These are phyloP conservation scores for Melaleuca alternifolia DNA, from an alignment of 345 rosid species.

Conservation along the genomic window DNA sequence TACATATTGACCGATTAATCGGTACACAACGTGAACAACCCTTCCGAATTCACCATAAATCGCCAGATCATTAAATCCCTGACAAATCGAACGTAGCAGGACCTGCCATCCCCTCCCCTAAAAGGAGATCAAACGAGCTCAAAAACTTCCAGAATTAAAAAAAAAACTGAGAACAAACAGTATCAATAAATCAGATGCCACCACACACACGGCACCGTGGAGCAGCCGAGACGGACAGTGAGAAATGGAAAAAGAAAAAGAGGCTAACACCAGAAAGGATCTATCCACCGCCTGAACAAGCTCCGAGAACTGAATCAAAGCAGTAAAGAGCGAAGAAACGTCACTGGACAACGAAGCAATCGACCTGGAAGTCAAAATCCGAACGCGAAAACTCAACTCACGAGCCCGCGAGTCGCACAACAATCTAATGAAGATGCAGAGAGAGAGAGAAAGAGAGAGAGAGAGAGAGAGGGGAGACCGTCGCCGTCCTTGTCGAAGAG, in stretches of 20 bases:
- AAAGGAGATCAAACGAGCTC: neutral
- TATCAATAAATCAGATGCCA: neutral
- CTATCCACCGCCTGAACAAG: neutral
- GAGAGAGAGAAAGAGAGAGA: neutral
- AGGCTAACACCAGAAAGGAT: neutral
- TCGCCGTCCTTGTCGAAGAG: conserved; percentile 36
- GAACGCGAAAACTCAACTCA: neutral
- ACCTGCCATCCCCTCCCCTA: neutral
- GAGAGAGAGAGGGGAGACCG: conserved; percentile 8
- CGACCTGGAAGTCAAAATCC: neutral
- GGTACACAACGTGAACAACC: neutral
- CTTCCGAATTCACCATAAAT: neutral
- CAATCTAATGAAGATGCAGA: neutral
- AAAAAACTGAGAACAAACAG: neutral
- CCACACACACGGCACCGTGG: neutral
- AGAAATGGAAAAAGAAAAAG: neutral
- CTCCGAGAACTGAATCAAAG: neutral
- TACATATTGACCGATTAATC: neutral
- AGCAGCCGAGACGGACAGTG: neutral
- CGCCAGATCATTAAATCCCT: neutral
- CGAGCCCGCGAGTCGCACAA: neutral
- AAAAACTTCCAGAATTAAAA: neutral
- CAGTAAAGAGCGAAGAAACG: neutral
- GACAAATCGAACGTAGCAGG: neutral
- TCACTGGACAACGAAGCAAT: neutral